Evolutionary conservation across 441 rosid species (phyloP).

Genomic region (Gossypium davidsonii): DNA sequence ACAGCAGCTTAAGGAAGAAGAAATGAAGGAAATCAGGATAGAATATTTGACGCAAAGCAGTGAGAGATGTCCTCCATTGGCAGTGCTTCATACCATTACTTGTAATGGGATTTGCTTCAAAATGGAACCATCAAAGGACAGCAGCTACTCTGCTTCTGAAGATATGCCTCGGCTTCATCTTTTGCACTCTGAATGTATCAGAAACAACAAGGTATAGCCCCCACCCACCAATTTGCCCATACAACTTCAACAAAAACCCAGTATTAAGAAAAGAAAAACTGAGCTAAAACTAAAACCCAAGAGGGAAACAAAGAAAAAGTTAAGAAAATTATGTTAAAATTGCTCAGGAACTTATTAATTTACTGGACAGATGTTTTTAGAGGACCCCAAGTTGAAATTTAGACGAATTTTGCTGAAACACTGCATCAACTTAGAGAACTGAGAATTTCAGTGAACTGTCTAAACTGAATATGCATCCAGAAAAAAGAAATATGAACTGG

Average conservation of each 20-base stretch:
- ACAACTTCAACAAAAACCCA: neutral
- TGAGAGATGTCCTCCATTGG: constrained; percentile 92
- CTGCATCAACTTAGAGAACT: neutral
- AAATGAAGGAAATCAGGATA: constrained; percentile 63
- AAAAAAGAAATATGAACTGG: neutral
- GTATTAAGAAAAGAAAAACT: neutral
- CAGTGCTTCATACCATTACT: constrained; percentile 70
- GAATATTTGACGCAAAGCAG: constrained; percentile 59
- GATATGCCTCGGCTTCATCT: constrained; percentile 47
- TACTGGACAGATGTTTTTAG: constrained; percentile 30
- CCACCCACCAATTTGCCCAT: constrained; percentile 15
- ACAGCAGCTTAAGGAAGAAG: constrained; percentile 29
- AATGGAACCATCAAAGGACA: constrained; percentile 59
- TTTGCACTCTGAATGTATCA: constrained; percentile 72
- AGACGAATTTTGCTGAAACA: constrained; percentile 12
- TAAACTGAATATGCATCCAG: constrained; percentile 12
- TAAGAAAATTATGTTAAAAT: neutral
- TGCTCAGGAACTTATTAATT: neutral
- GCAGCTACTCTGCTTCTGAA: constrained; percentile 15
- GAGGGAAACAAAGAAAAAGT: neutral
- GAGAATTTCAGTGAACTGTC: constrained; percentile 11
- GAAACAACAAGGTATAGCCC: constrained; percentile 80
- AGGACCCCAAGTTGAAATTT: constrained; percentile 14
- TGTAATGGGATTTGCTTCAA: constrained; percentile 79
- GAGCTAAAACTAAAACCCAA: neutral